Base-by-base conservation (phyloP, 352 stramenopile species). In the Globisporangium acanthophoron region DNA sequence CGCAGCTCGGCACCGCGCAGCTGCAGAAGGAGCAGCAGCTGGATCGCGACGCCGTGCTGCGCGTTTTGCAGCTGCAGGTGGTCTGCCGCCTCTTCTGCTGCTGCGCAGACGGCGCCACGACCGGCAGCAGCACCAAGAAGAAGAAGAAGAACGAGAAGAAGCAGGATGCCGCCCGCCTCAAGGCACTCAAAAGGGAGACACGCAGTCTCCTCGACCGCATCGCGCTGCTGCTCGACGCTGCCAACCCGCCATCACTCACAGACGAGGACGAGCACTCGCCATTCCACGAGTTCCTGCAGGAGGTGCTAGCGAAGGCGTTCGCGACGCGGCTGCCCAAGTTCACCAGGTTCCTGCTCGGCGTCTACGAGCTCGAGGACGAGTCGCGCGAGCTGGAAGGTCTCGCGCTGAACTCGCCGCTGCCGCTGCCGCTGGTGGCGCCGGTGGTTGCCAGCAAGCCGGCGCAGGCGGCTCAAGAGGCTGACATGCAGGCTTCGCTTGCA, bases 141-240 rank as follows among this genome's bases (percentile, higher is more conserved):
- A 72, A 62, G 48, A 84, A 78, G 57, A 18, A 33, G 13, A 58
- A 33, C 5, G 6, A 43, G 15, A 47, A 12, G 40, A 50, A 47
- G 35, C 51, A 44, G 24, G 37, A 43, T 5, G 11, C 13, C 37
- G 37, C 37, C 12, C 20, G 24, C 29, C 57, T 59, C 9, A 65
- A 65, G 29, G 12, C 39, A 16, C 37, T 61, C 47, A 87, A 76
- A 63, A 90, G 78, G 33, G 82, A 94, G 65, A 73, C 91, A 27
- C 67, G 76, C 18, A 66, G 70, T 11, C 65, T 94, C 5, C 52
- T 92, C 60, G 84, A 91, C n/a, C 74, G 80, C 12, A 71, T 92
- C 18, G 85, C 85, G 16, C 62, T 94, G 60, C 64, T 90, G 18
- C 61, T 92, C 48, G 85, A 92, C 37, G 81, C 82, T 11, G 78